These are phyloP conservation scores for Backusella morwellensis DNA, from an alignment of 192 early-diverging fungal species.

Conservation along the genomic window DNA sequence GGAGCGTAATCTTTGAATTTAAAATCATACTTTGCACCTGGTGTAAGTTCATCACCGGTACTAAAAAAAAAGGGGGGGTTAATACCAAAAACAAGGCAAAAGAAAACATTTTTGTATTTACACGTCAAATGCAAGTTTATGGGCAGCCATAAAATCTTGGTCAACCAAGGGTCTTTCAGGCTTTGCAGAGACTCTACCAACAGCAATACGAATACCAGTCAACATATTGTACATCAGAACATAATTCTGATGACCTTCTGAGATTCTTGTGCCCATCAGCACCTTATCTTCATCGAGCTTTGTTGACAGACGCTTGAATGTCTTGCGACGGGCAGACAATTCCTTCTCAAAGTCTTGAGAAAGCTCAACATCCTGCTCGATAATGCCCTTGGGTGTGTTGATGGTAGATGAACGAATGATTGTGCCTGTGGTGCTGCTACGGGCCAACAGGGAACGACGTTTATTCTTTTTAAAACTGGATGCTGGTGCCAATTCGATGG, in stretches of 20 bases:
- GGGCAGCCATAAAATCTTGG: slow-evolving; percentile 80
- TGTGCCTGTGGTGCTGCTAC: neutral
- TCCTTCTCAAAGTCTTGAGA: slow-evolving; percentile 21
- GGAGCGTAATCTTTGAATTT: slow-evolving; percentile 99
- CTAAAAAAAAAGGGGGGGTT: slow-evolving; percentile 24
- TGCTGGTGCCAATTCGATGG: neutral
- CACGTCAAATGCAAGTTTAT: slow-evolving; percentile 97
- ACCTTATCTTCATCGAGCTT: slow-evolving; percentile 39
- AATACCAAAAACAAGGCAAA: neutral
- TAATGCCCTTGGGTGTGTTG: neutral
- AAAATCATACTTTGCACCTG: slow-evolving; percentile 93
- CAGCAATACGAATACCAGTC: slow-evolving; percentile 89
- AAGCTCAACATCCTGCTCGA: neutral
- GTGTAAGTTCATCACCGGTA: slow-evolving; percentile 91
- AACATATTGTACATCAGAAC: slow-evolving; percentile 98
- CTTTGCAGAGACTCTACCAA: slow-evolving; percentile 86
- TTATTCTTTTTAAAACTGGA: slow-evolving; percentile 2
- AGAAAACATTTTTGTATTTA: slow-evolving; percentile 33
- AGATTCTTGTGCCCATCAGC: slow-evolving; percentile 79
- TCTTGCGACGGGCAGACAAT: slow-evolving; percentile 7
- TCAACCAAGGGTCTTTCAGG: slow-evolving; percentile 62
- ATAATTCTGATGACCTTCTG: slow-evolving; percentile 91
- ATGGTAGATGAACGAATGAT: neutral
- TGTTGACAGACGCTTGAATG: slow-evolving; percentile 18
- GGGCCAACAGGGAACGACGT: neutral